phyloP scores from a whole-genome alignment of 192 early-diverging fungal genomes.

The Podila epicladia region DNA sequence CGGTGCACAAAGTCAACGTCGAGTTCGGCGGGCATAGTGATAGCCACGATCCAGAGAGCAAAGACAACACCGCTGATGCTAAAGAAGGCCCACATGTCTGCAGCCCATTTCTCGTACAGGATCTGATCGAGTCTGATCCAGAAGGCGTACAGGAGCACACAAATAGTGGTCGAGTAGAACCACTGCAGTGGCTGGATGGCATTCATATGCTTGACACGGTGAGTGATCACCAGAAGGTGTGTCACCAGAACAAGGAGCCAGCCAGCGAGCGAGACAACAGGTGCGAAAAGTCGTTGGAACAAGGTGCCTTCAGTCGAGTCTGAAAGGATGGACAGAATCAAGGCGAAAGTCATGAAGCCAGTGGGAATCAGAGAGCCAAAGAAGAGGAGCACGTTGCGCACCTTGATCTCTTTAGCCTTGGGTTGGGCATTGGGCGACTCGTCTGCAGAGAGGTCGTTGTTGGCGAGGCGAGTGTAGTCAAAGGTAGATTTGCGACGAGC shows the following conservation, averaged over 20 bases:
- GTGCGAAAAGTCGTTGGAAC: conserved; percentile 18
- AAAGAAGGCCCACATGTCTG: conserved; percentile 23
- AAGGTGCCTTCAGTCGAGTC: conserved; percentile 14
- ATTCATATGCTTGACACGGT: conserved; percentile 17
- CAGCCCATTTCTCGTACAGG: conserved; percentile 7
- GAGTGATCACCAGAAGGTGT: conserved; percentile 22
- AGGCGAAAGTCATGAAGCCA: conserved; percentile 5
- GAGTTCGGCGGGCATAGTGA: conserved; percentile 48
- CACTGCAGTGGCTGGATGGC: conserved; percentile 47
- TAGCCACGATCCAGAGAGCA: conserved; percentile 10
- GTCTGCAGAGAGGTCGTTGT: not conserved
- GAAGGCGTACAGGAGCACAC: conserved; percentile 14
- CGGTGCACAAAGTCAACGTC: conserved; percentile 49
- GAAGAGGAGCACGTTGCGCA: conserved; percentile 26
- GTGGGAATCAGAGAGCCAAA: conserved; percentile 26
- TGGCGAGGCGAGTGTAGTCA: conserved; percentile 30
- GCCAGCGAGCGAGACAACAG: conserved; percentile 15
- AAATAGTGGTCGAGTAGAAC: conserved; percentile 29
- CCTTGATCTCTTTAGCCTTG: conserved; percentile 34
- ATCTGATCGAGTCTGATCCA: conserved; percentile 29
- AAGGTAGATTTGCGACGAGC: conserved; percentile 35
- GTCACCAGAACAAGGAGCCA: conserved; percentile 13
- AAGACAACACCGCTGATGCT: not conserved
- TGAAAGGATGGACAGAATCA: conserved; percentile 11
- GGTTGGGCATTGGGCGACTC: conserved; percentile 12